phyloP scores from a whole-genome alignment of 129 eudicot species.

The Flaveria robusta region DNA sequence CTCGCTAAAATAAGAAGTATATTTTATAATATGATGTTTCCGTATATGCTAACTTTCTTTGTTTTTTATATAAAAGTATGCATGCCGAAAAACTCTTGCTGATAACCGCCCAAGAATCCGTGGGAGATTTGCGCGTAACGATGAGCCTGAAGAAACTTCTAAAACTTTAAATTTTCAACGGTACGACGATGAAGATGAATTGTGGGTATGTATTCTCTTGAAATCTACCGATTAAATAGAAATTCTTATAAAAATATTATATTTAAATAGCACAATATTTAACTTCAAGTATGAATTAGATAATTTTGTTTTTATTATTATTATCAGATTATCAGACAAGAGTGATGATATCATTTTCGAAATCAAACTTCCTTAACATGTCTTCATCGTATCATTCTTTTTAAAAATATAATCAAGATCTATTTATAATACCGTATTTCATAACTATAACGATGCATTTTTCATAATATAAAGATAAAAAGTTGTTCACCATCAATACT shows the following conservation, averaged over 20 bases:
- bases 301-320: no score
- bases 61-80: slow-evolving; percentile 48
- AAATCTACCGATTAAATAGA: background rate
- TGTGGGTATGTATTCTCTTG: slow-evolving; percentile 57
- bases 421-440: background rate
- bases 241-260: no score
- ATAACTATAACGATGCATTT: no score
- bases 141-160: slow-evolving; percentile 64
- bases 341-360: background rate
- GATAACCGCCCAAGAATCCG: slow-evolving; percentile 87
- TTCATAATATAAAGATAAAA: no score
- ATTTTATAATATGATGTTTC: background rate
- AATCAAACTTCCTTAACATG: background rate
- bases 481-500: no score
- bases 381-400: background rate
- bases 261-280: no score
- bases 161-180: slow-evolving; percentile 49
- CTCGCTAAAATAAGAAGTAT: no score
- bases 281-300: no score
- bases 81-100: slow-evolving; percentile 91
- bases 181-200: slow-evolving; percentile 70
- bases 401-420: background rate
- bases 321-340: no score
- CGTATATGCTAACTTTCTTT: background rate
- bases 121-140: slow-evolving; percentile 91